Evolutionary conservation across 148 eudicot species (phyloP).

Genomic region (Beta vulgaris): DNA sequence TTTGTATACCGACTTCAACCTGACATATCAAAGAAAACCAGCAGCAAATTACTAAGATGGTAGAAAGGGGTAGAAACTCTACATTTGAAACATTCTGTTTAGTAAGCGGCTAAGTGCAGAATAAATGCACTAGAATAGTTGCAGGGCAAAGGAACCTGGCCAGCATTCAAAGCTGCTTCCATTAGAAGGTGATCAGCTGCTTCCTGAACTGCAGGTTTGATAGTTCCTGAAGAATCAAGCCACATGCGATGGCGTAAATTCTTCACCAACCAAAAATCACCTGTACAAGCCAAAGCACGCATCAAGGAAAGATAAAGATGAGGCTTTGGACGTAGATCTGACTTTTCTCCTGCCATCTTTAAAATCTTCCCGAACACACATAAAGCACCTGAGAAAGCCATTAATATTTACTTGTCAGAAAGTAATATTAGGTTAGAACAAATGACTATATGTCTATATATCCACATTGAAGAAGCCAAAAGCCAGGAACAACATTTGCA

Average conservation of each 20-base stretch:
- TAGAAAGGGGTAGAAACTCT: not conserved
- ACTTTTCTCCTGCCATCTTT: conserved; percentile 38
- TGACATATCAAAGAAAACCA: conserved; percentile 22
- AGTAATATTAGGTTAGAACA: not conserved
- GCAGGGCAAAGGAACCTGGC: conserved; percentile 46
- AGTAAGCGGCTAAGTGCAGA: not conserved
- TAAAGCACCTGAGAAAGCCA: conserved; percentile 45
- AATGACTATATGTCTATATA: not conserved
- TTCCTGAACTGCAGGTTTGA: conserved; percentile 38
- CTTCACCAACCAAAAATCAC: conserved; percentile 52
- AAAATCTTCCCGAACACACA: conserved; percentile 57
- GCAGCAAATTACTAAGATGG: not conserved
- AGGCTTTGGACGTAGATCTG: conserved; percentile 59
- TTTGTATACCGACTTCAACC: conserved; percentile 50
- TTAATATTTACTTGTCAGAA: not conserved
- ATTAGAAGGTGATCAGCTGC: conserved; percentile 68
- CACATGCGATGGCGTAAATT: conserved; percentile 55
- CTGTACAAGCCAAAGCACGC: conserved; percentile 60
- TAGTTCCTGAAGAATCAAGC: conserved; percentile 56
- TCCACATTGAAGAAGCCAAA: not conserved
- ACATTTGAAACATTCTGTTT: not conserved
- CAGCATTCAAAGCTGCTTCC: conserved; percentile 68
- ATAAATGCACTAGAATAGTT: not conserved
- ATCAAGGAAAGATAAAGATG: conserved; percentile 70
- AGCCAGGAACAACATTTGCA: not conserved